phyloP scores from a whole-genome alignment of 805 yeast species.

The Yarrowia hollandica region DNA sequence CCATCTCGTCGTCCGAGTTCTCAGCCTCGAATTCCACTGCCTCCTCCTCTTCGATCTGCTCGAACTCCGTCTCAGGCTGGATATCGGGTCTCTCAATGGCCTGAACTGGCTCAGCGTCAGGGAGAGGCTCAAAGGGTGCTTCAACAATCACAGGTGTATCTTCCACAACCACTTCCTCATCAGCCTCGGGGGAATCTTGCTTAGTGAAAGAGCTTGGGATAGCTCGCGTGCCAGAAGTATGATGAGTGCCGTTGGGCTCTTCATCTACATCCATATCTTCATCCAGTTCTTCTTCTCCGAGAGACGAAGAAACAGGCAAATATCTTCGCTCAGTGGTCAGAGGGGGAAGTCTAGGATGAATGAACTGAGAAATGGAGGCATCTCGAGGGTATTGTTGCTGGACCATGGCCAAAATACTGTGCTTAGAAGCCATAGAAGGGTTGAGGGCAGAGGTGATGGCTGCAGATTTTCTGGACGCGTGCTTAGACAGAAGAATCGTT shows the following conservation, averaged over 20 bases:
- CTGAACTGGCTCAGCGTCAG: slow-evolving; percentile 21
- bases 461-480: slow-evolving; percentile 37
- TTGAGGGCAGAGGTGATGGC: slow-evolving; percentile 60
- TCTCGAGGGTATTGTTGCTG: slow-evolving; percentile 51
- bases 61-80: not conserved
- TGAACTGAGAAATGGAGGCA: slow-evolving; percentile 55
- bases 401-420: slow-evolving; percentile 72
- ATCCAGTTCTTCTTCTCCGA: not conserved
- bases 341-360: slow-evolving; percentile 76
- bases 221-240: too few species aligned
- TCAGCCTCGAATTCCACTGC: slow-evolving; percentile 25
- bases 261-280: slow-evolving; percentile 8
- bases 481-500: slow-evolving; percentile 43
- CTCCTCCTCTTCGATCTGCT: slow-evolving; percentile 1
- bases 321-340: slow-evolving; percentile 30
- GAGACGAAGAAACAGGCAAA: slow-evolving; percentile 28
- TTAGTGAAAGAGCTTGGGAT: too few species aligned
- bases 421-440: slow-evolving; percentile 62
- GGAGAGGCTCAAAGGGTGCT: not conserved
- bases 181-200: too few species aligned
- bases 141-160: not conserved
- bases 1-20: slow-evolving; percentile 26
- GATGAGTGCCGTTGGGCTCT: not conserved
- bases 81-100: slow-evolving; percentile 23
- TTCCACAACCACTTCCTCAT: too few species aligned